Conservation (phyloP, 2,329 filamentous ascomycete species). For the Volutella citrinella region DNA sequence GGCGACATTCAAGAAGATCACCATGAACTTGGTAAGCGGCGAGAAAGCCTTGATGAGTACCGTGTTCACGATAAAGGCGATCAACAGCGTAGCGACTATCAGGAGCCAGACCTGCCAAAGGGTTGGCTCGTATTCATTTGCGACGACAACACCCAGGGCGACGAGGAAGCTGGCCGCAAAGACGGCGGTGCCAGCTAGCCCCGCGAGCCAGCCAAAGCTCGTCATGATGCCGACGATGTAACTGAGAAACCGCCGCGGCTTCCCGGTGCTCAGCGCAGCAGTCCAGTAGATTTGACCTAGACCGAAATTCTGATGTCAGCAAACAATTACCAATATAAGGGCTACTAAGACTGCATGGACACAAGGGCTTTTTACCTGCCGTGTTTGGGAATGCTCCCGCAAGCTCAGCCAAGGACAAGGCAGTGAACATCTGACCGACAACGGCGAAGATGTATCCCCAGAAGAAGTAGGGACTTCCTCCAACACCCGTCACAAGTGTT, state of each 20-base stretch:
- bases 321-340: neutral
- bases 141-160: neutral
- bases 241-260: neutral
- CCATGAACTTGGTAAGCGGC: neutral
- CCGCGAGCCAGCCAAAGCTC: neutral
- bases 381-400: conserved; percentile 1
- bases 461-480: conserved; percentile 3
- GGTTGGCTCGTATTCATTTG: neutral
- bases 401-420: conserved; percentile 1
- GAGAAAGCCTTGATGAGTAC: neutral
- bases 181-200: neutral
- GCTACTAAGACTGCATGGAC: no score
- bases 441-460: neutral
- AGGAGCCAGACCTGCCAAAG: conserved; percentile 1
- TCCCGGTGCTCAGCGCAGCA: neutral
- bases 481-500: neutral
- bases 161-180: neutral
- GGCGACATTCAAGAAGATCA: neutral
- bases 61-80: neutral
- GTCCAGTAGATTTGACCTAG: conserved; percentile 1
- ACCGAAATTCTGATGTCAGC: neutral
- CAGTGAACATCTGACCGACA: neutral
- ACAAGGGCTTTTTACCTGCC: neutral
- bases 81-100: neutral
- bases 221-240: neutral